Base-by-base conservation (phyloP, 1,284 basidiomycete genomes). In the Trichosporon coremiiforme region DNA sequence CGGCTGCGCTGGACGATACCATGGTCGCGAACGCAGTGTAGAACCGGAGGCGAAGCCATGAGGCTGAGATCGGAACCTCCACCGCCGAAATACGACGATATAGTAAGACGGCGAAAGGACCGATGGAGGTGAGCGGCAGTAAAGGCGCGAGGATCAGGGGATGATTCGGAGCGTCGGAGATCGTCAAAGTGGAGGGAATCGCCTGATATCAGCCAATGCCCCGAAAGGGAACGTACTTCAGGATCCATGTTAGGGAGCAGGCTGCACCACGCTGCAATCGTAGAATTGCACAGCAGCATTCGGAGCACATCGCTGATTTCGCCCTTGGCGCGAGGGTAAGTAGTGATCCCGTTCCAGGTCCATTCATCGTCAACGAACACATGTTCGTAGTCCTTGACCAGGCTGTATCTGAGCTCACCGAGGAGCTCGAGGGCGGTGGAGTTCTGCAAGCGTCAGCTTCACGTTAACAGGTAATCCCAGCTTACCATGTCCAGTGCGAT, bases 401-500 rank as follows among this genome's bases (percentile, higher is more conserved):
- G 20, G 10, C 66, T 20, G 0, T 73, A 72, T 15, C 74, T 71
- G 15, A 73, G 66, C 6, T 63, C 72, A n/a, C 68, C 47, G 0
- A 77, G 68, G 7, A 76, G 31, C 3, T 73, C 72, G 33, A 78
- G 66, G 2, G 74, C 76, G 65, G 68, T 66, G 0, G 63, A 53
- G 41, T 72, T 63, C 78, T 80, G 50, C 33, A 0, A 5, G 20
- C 15, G 47, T 71, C 69, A 72, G 68, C 33, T 5, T n/a, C n/a
- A n/a, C n/a, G n/a, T n/a, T n/a, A n/a, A n/a, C n/a, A n/a, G n/a
- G n/a, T n/a, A n/a, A n/a, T n/a, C 9, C 45, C n/a, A 1, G 9
- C 74, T 71, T 68, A 81, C 79, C 77, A 79, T 77, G 53, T 75
- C 73, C 20, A 80, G 31, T 1, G 64, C 41, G 12, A 78, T 12